Conservation (phyloP, 495 filamentous ascomycete species). For the Talaromyces adpressus region DNA sequence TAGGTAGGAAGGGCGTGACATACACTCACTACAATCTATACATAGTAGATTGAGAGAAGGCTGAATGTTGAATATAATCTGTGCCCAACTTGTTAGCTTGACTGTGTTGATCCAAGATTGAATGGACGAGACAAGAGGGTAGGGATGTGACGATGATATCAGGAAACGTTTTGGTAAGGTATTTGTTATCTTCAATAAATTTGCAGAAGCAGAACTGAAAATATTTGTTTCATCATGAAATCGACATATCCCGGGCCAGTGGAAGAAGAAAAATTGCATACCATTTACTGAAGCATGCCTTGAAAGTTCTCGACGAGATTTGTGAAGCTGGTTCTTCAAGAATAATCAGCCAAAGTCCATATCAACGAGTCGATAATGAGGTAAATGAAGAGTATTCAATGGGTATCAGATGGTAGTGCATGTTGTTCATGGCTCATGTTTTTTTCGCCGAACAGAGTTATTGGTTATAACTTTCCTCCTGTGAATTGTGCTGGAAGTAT, state of each 20-base stretch:
- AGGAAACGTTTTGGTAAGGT: constrained; percentile 65
- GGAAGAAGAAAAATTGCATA: neutral
- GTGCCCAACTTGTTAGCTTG: constrained; percentile 12
- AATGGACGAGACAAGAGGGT: constrained; percentile 3
- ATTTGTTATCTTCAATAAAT: constrained; percentile 66
- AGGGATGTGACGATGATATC: constrained; percentile 12
- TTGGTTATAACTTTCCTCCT: constrained; percentile 60
- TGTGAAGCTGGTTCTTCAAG: neutral
- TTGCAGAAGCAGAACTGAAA: constrained; percentile 97
- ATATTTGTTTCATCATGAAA: constrained; percentile 69
- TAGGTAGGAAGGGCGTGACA: constrained; percentile 8
- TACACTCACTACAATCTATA: neutral
- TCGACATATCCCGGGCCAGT: neutral
- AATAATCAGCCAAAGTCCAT: neutral
- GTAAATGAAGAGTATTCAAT: constrained; percentile 15
- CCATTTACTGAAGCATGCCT: neutral
- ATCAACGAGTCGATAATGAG: neutral
- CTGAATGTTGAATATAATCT: constrained; percentile 3
- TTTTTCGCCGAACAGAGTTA: constrained; percentile 61
- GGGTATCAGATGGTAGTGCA: constrained; percentile 98
- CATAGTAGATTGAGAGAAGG: constrained; percentile 7
- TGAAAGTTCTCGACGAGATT: neutral
- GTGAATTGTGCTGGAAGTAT: constrained; percentile 12
- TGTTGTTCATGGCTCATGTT: constrained; percentile 92
- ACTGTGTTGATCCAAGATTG: neutral